Percentiles rank a stretch among this genome's conserved stretches.
Evolutionary conservation across 768 basidiomycete genomes (phyloP).

Genomic region (Gloeophyllum trabeum): DNA sequence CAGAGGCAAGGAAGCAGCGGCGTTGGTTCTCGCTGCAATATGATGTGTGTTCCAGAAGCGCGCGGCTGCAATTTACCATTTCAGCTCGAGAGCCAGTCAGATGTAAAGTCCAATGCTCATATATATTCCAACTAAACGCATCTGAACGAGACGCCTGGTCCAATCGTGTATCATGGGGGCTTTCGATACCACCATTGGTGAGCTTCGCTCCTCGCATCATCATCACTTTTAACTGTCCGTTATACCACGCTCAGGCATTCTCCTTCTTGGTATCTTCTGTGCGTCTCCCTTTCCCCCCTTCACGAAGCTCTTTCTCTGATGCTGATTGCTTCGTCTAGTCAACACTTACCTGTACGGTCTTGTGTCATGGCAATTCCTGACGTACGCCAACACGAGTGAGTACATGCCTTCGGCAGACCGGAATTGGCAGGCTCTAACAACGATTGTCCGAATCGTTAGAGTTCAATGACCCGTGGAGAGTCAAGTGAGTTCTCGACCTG

Average conservation of each 20-base stretch:
- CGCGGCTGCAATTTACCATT: no score
- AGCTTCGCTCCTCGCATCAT: background rate
- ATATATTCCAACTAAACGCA: no score
- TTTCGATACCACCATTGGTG: background rate
- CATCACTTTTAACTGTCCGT: background rate
- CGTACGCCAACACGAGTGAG: constrained; percentile 19
- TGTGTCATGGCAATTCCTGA: constrained; percentile 29
- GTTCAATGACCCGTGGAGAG: constrained; percentile 26
- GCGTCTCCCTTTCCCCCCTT: background rate
- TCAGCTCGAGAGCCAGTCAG: no score
- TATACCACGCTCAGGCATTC: background rate
- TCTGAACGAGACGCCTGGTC: no score
- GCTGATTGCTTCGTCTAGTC: constrained; percentile 4
- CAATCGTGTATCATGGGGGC: background rate
- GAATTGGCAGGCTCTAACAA: constrained; percentile 2
- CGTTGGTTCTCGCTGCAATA: no score
- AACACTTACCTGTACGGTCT: constrained; percentile 24
- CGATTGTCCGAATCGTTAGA: constrained; percentile 9
- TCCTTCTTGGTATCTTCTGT: background rate
- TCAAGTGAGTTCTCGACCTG: constrained; percentile 14
- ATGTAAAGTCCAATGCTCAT: no score
- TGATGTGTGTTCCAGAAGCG: no score
- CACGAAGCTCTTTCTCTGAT: background rate
- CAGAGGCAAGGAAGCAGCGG: no score
- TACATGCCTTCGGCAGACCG: background rate